Conservation (phyloP, 2,329 filamentous ascomycete species). For the Ascomycota sp. region DNA sequence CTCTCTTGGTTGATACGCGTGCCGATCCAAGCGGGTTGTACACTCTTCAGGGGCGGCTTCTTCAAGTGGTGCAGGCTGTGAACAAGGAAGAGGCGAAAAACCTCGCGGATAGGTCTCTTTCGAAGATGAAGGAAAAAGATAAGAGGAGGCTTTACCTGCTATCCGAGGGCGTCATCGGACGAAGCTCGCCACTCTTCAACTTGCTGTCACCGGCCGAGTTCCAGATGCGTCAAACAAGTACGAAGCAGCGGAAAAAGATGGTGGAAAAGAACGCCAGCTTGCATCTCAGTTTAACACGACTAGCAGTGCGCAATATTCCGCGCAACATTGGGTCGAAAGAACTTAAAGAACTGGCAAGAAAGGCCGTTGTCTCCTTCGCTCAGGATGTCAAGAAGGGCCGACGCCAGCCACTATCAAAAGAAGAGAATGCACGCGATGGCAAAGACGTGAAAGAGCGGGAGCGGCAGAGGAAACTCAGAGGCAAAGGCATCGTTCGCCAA, state of each 20-base stretch:
- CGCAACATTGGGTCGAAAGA: slow-evolving; percentile 67
- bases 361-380: slow-evolving; percentile 88
- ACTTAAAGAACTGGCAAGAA: slow-evolving; percentile 73
- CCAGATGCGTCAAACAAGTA: slow-evolving; percentile 72
- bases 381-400: slow-evolving; percentile 64
- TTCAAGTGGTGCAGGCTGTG: slow-evolving; percentile 71
- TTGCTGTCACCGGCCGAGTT: slow-evolving; percentile 60
- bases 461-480: slow-evolving; percentile 55
- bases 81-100: slow-evolving; percentile 60
- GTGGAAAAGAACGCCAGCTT: slow-evolving; percentile 82
- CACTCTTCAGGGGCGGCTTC: slow-evolving; percentile 72
- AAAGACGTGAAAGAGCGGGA: slow-evolving; percentile 68
- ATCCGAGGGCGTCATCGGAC: slow-evolving; percentile 62
- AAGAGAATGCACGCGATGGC: slow-evolving; percentile 65
- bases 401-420: slow-evolving; percentile 65
- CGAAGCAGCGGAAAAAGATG: slow-evolving; percentile 69
- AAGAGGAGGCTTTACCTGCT: slow-evolving; percentile 80
- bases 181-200: slow-evolving; percentile 58
- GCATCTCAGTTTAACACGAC: slow-evolving; percentile 71
- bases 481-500: slow-evolving; percentile 74
- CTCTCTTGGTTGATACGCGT: slow-evolving; percentile 71
- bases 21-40: slow-evolving; percentile 68
- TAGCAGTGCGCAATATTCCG: slow-evolving; percentile 82
- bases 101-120: slow-evolving; percentile 49
- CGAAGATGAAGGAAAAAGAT: slow-evolving; percentile 51